A percentile compares a stretch with the other conserved stretches of the same genome.
These are phyloP conservation scores for Penicillium cosmopolitanum DNA, from an alignment of 495 filamentous ascomycete species.

Conservation along the genomic window DNA sequence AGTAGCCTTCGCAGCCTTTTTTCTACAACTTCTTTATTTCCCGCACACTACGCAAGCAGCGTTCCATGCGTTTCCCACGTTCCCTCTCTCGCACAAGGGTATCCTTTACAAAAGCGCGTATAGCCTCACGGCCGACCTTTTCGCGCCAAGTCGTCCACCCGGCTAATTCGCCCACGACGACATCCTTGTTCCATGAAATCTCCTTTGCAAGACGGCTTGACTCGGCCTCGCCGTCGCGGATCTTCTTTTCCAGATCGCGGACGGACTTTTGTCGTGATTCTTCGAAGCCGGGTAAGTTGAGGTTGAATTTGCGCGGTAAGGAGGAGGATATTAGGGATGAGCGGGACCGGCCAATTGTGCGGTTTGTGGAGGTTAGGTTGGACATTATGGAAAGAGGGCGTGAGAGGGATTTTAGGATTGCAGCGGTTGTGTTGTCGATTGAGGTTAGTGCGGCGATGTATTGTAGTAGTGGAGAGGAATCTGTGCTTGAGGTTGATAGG, in stretches of 20 bases:
- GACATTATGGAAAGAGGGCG: conserved; percentile 80
- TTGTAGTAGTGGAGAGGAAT: conserved; percentile 65
- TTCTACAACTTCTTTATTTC: conserved; percentile 25
- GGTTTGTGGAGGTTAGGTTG: conserved; percentile 64
- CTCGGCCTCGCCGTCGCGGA: conserved; percentile 65
- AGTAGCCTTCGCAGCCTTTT: background rate
- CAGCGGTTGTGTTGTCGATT: conserved; percentile 75
- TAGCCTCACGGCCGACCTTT: conserved; percentile 70
- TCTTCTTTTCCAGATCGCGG: conserved; percentile 77
- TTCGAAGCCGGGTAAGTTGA: conserved; percentile 67
- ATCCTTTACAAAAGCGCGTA: conserved; percentile 73
- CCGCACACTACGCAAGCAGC: conserved; percentile 52
- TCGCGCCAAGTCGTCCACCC: conserved; percentile 91
- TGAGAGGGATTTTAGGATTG: conserved; percentile 77
- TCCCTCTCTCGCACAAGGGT: conserved; percentile 79
- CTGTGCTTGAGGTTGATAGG: conserved; percentile 69
- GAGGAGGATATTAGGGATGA: conserved; percentile 63
- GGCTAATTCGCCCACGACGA: conserved; percentile 87
- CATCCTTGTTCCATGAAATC: conserved; percentile 87
- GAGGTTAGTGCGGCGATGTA: conserved; percentile 78
- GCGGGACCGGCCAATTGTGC: conserved; percentile 73
- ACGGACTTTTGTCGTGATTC: conserved; percentile 82
- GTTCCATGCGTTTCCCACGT: conserved; percentile 77
- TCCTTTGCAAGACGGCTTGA: conserved; percentile 71
- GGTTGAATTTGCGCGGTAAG: conserved; percentile 53